phyloP scores from a whole-genome alignment of 768 basidiomycete species.

The Lactarius pseudohatsudake region DNA sequence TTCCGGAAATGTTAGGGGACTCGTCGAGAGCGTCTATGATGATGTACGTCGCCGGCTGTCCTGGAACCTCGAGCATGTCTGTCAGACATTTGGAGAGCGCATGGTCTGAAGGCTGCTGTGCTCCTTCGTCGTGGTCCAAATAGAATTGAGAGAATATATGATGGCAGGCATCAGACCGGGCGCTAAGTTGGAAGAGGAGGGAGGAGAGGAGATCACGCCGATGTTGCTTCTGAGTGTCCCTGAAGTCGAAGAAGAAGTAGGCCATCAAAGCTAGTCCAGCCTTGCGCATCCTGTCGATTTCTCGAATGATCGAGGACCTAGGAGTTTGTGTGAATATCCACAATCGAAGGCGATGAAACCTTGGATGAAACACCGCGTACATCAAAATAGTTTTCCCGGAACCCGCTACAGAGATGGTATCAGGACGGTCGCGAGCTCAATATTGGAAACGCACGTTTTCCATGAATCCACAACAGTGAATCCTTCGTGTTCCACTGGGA shows the following conservation, averaged over 20 bases:
- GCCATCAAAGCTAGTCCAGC: background rate
- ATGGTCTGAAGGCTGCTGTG: background rate
- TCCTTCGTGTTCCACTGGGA: background rate
- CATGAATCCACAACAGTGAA: slow-evolving; percentile 10
- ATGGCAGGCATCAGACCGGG: background rate
- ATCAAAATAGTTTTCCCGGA: slow-evolving; percentile 8
- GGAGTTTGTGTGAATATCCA: background rate
- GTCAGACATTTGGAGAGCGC: slow-evolving; percentile 7
- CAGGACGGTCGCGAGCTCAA: background rate
- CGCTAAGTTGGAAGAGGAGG: background rate
- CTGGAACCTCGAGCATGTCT: background rate
- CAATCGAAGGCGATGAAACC: background rate
- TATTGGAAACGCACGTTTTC: slow-evolving; percentile 6
- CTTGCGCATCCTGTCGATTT: background rate
- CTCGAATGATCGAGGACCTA: slow-evolving; percentile 1
- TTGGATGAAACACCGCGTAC: no score
- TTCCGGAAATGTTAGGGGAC: background rate
- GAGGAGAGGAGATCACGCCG: slow-evolving; percentile 2
- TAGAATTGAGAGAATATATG: background rate
- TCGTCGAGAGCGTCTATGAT: slow-evolving; percentile 16
- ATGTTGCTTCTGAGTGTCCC: slow-evolving; percentile 1
- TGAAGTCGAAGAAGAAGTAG: slow-evolving; percentile 15
- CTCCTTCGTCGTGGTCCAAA: background rate
- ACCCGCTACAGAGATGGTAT: background rate
- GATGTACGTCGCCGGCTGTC: background rate